phyloP scores from a whole-genome alignment of 164 flowering plant genomes.

The Magnolia kwangsiensis region DNA sequence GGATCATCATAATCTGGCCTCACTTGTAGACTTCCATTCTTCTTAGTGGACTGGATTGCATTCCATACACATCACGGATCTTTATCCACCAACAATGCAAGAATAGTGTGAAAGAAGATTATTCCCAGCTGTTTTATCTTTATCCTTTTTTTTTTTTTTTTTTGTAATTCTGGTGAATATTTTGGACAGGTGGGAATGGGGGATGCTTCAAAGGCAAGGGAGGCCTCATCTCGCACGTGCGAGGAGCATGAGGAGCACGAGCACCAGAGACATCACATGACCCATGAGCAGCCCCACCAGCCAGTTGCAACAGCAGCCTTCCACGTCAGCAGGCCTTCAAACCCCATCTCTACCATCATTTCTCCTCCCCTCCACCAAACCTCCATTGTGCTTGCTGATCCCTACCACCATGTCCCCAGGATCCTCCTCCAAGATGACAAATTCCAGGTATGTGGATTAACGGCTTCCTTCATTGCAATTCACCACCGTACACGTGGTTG shows the following conservation, averaged over 20 bases:
- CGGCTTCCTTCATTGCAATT: no score
- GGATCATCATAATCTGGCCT: no score
- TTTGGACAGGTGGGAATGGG: slow-evolving; percentile 49
- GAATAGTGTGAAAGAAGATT: not conserved
- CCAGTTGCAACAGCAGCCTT: slow-evolving; percentile 51
- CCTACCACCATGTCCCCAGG: slow-evolving; percentile 55
- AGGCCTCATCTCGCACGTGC: slow-evolving; percentile 32
- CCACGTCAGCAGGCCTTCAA: slow-evolving; percentile 72
- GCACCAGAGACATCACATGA: slow-evolving; percentile 23
- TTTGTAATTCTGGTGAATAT: not conserved
- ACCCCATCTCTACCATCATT: slow-evolving; percentile 67
- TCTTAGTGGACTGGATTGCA: no score
- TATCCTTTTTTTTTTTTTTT: not conserved
- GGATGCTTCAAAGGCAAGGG: slow-evolving; percentile 50
- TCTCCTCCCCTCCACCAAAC: slow-evolving; percentile 57
- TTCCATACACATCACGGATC: no score
- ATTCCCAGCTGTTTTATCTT: not conserved
- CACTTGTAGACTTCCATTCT: no score
- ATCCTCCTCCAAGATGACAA: slow-evolving; percentile 65
- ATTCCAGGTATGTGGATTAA: slow-evolving; percentile 48
- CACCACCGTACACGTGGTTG: no score
- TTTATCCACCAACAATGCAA: no score
- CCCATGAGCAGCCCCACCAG: slow-evolving; percentile 26
- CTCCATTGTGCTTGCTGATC: slow-evolving; percentile 60
- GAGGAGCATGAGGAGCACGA: slow-evolving; percentile 40